Evolutionary conservation across 345 rosid genomes (phyloP).

Genomic region (Eucalyptus tenuipes): DNA sequence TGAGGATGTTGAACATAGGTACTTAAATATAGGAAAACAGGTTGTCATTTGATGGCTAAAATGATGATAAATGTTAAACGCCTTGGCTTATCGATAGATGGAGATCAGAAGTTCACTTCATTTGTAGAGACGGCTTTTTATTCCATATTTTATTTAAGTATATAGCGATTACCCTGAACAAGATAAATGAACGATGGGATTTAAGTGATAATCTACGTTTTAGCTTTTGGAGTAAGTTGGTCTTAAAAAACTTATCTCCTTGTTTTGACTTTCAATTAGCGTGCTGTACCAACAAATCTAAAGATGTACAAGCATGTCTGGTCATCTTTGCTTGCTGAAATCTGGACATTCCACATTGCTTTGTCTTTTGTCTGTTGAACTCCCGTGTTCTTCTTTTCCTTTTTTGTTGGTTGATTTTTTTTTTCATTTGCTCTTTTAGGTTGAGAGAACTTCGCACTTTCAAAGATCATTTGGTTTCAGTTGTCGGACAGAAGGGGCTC

Average conservation of each 20-base stretch:
- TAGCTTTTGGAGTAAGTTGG: neutral
- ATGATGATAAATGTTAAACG: neutral
- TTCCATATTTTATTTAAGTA: neutral
- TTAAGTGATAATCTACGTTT: neutral
- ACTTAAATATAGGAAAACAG: neutral
- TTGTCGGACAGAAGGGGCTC: constrained; percentile 80
- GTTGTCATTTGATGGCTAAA: neutral
- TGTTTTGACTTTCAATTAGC: neutral
- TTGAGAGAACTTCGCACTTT: constrained; percentile 90
- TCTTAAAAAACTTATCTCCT: neutral
- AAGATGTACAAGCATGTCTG: neutral
- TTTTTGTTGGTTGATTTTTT: neutral
- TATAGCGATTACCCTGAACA: neutral
- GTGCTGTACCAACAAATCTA: neutral
- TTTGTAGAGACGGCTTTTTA: neutral
- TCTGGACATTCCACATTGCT: neutral
- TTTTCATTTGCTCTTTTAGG: constrained; percentile 16
- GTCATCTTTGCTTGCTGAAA: neutral
- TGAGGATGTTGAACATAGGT: neutral
- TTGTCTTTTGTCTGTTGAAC: neutral
- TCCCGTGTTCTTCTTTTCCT: neutral
- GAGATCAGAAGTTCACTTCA: neutral
- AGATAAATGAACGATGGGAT: neutral
- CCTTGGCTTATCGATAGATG: neutral
- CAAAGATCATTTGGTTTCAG: constrained; percentile 95